phyloP scores from a whole-genome alignment of 345 rosid species.

The Hibiscus trionum region DNA sequence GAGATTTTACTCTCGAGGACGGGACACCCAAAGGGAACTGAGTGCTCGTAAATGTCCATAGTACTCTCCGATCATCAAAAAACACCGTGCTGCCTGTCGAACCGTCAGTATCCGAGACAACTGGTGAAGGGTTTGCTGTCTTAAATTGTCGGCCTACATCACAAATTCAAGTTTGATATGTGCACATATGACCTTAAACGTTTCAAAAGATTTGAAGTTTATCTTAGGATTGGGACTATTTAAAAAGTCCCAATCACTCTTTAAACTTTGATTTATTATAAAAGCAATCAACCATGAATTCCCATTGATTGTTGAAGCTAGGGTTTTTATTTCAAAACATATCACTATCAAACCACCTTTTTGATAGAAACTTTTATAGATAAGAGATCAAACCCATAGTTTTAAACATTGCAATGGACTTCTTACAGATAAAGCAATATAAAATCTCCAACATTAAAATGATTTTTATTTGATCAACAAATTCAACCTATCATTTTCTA shows the following conservation, averaged over 20 bases:
- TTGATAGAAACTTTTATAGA: slow-evolving; percentile 33
- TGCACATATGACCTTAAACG: not conserved
- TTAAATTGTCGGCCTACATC: slow-evolving; percentile 77
- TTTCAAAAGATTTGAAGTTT: not conserved
- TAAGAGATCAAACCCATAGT: slow-evolving; percentile 27
- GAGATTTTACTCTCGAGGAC: slow-evolving; percentile 75
- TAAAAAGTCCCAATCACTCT: not conserved
- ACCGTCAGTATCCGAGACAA: slow-evolving; percentile 64
- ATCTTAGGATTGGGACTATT: not conserved
- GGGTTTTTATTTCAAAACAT: slow-evolving; percentile 40
- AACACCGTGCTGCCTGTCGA: slow-evolving; percentile 82
- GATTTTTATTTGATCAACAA: too few species aligned
- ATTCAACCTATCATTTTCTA: slow-evolving; percentile 13
- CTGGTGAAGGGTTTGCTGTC: slow-evolving; percentile 93
- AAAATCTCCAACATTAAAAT: not conserved
- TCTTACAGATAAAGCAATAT: slow-evolving; percentile 3
- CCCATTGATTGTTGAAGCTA: slow-evolving; percentile 20
- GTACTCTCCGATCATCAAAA: slow-evolving; percentile 80
- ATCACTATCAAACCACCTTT: slow-evolving; percentile 40
- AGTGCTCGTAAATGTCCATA: slow-evolving; percentile 76
- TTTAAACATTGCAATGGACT: slow-evolving; percentile 23
- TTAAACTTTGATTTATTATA: not conserved
- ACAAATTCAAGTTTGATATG: not conserved
- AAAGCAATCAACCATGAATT: not conserved
- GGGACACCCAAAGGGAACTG: slow-evolving; percentile 81